Evolutionary conservation across 73 alveolate species (phyloP).

Genomic region (Paramecium primaurelia): DNA sequence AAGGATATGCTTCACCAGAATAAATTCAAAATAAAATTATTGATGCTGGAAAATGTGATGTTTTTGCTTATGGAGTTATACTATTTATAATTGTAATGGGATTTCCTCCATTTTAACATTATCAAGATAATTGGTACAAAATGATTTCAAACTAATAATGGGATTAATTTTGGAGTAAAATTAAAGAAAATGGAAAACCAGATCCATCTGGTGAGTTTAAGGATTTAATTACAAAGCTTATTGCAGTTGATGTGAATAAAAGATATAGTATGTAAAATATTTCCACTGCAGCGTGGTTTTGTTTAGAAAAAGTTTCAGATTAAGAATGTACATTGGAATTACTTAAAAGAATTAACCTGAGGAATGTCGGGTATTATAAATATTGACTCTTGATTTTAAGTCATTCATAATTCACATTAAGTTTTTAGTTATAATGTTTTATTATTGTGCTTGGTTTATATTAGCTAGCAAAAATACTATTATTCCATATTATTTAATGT

Average conservation of each 20-base stretch:
- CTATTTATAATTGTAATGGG: slow-evolving; percentile 39
- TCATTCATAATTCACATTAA: neutral
- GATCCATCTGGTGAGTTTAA: neutral
- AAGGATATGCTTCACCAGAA: slow-evolving; percentile 38
- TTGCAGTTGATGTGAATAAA: neutral
- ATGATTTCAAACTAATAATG: neutral
- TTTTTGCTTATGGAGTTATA: neutral
- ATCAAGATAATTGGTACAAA: slow-evolving; percentile 4
- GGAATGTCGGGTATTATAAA: neutral
- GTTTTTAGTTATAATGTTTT: neutral
- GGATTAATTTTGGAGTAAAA: neutral
- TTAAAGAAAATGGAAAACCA: neutral
- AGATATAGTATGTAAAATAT: neutral
- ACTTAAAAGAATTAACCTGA: neutral
- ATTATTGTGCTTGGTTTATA: neutral
- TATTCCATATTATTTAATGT: neutral
- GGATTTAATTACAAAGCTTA: neutral
- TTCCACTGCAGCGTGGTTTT: neutral
- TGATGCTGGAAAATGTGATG: neutral
- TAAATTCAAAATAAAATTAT: neutral
- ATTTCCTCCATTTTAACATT: slow-evolving; percentile 33
- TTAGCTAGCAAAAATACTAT: neutral
- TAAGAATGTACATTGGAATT: neutral
- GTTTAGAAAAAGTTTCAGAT: neutral
- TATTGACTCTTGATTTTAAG: neutral